Percentiles rank a stretch among this genome's conserved stretches.
phyloP scores from a whole-genome alignment of 768 basidiomycete species.

The Neoboletus brunneissimus region DNA sequence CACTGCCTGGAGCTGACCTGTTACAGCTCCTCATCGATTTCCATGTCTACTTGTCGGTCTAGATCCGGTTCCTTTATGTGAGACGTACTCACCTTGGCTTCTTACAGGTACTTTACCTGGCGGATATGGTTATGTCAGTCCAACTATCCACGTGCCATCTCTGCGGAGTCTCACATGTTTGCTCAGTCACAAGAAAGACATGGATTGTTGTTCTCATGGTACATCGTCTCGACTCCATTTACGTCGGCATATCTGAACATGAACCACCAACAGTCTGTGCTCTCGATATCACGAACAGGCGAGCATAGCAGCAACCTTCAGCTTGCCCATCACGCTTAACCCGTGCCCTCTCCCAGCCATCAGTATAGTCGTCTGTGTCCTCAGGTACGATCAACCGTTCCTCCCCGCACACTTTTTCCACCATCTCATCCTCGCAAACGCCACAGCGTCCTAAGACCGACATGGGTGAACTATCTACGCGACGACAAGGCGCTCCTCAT shows the following conservation, averaged over 20 bases:
- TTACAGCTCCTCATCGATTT: constrained; percentile 27
- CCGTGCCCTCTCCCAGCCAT: constrained; percentile 1
- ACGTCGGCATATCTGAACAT: not conserved
- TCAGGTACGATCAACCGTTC: constrained; percentile 13
- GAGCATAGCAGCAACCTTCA: not conserved
- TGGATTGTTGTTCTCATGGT: constrained; percentile 24
- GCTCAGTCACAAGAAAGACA: constrained; percentile 14
- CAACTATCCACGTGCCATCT: not conserved
- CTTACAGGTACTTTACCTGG: constrained; percentile 28
- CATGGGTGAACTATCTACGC: constrained; percentile 12
- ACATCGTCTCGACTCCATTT: not conserved
- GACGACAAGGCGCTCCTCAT: constrained; percentile 7
- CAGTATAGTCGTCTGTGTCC: constrained; percentile 11
- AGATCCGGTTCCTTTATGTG: too few species aligned
- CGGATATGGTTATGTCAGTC: constrained; percentile 29
- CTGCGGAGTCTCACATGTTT: not conserved
- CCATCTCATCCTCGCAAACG: not conserved
- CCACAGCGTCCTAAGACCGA: constrained; percentile 8
- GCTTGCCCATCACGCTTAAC: not conserved
- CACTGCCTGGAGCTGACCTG: not conserved
- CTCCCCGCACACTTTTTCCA: not conserved
- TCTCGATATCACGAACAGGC: constrained; percentile 25
- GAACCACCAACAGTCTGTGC: constrained; percentile 1
- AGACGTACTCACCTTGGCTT: not conserved
- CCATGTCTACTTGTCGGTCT: constrained; percentile 24